Evolutionary conservation across 495 filamentous ascomycete species (phyloP).

Genomic region (Thermochaetoides thermophila): DNA sequence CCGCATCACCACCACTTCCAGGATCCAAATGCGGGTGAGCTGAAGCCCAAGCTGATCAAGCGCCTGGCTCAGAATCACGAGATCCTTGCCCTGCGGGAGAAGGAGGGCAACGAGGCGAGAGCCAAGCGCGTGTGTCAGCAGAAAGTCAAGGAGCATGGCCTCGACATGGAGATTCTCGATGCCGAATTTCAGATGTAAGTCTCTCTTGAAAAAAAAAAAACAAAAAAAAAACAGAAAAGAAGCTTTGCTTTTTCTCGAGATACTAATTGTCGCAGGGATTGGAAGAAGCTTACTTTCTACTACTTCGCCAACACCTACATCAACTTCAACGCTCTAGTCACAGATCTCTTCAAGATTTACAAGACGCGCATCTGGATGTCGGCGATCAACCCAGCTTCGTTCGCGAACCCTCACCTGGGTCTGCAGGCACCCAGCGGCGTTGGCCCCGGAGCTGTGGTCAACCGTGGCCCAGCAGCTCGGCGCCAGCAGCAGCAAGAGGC

Average conservation of each 20-base stretch:
- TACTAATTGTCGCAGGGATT: conserved; percentile 80
- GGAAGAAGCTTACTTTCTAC: conserved; percentile 97
- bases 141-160: conserved; percentile 84
- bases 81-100: conserved; percentile 71
- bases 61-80: conserved; percentile 83
- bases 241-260: too few species aligned
- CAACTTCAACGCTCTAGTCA: conserved; percentile 95
- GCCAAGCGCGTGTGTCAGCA: conserved; percentile 91
- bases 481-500: conserved; percentile 33
- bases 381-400: conserved; percentile 93
- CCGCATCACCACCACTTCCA: conserved; percentile 57
- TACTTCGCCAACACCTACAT: conserved; percentile 97
- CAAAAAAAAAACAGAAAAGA: too few species aligned
- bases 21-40: conserved; percentile 55
- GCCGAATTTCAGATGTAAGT: conserved; percentile 98
- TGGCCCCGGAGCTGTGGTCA: conserved; percentile 44
- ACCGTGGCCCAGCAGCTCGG: conserved; percentile 25
- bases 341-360: conserved; percentile 96
- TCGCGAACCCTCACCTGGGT: conserved; percentile 67
- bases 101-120: conserved; percentile 95
- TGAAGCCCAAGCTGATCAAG: conserved; percentile 93
- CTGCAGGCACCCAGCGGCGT: conserved; percentile 51
- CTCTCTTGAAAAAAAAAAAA: not conserved
- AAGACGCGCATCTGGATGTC: conserved; percentile 99
- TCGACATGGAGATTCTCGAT: conserved; percentile 97